These are phyloP conservation scores for Umbilicaria muhlenbergii DNA, from an alignment of 495 filamentous ascomycete genomes.

Conservation along the genomic window DNA sequence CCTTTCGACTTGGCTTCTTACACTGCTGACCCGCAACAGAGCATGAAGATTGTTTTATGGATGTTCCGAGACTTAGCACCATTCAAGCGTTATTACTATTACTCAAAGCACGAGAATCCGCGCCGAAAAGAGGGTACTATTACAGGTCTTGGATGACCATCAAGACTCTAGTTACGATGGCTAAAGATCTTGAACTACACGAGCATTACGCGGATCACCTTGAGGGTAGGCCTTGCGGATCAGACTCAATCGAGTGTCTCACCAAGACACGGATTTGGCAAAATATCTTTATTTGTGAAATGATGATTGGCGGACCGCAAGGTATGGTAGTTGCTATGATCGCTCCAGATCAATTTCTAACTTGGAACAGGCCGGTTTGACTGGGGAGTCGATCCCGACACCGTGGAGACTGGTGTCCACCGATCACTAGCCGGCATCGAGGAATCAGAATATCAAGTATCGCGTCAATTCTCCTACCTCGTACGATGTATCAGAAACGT, in stretches of 20 bases:
- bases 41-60: slow-evolving; percentile 92
- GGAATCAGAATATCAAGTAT: slow-evolving; percentile 58
- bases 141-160: slow-evolving; percentile 97
- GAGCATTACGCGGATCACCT: slow-evolving; percentile 71
- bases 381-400: slow-evolving; percentile 55
- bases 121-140: slow-evolving; percentile 89
- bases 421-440: slow-evolving; percentile 50
- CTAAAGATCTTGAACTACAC: slow-evolving; percentile 79
- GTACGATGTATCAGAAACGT: slow-evolving; percentile 64
- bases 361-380: slow-evolving; percentile 55
- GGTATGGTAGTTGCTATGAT: slow-evolving; percentile 33
- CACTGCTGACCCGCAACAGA: slow-evolving; percentile 31
- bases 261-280: slow-evolving; percentile 87
- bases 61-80: slow-evolving; percentile 83
- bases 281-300: slow-evolving; percentile 67
- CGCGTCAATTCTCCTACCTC: slow-evolving; percentile 71
- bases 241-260: slow-evolving; percentile 56
- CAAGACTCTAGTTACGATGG: slow-evolving; percentile 83
- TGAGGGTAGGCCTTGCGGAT: slow-evolving; percentile 51
- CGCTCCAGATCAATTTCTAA: background rate
- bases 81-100: slow-evolving; percentile 82
- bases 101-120: slow-evolving; percentile 79
- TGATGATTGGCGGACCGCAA: slow-evolving; percentile 93
- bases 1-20: slow-evolving; percentile 11
- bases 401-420: slow-evolving; percentile 61